Evolutionary conservation across 306 rosid species (phyloP).

Genomic region (barrel medic (Medicago truncatula)): MtrunA17r5.0-ANR NC_053045.1:5537501-5538000

Average conservation of each 20-base stretch:
- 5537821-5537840: constrained; percentile 52
- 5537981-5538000: neutral
- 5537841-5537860: constrained; percentile 65
- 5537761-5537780: constrained; percentile 90
- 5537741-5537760: constrained; percentile 91
- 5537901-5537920: constrained; percentile 6
- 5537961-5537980: neutral
- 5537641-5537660: constrained; percentile 1
- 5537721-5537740: constrained; percentile 72
- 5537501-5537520: constrained; percentile 17
- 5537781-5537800: constrained; percentile 91
- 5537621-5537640: constrained; percentile 27
- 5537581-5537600: constrained; percentile 22
- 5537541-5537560: constrained; percentile 12
- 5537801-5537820: constrained; percentile 66
- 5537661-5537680: constrained; percentile 64
- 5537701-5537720: constrained; percentile 58
- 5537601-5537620: neutral
- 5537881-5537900: constrained; percentile 28
- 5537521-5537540: neutral
- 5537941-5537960: constrained; percentile 10
- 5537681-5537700: constrained; percentile 75
- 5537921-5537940: constrained; percentile 10
- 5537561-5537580: constrained; percentile 4
- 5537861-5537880: constrained; percentile 18